Evolutionary conservation across 2,329 filamentous ascomycete genomes (phyloP).

Genomic region (Verticillium alfalfae): DNA sequence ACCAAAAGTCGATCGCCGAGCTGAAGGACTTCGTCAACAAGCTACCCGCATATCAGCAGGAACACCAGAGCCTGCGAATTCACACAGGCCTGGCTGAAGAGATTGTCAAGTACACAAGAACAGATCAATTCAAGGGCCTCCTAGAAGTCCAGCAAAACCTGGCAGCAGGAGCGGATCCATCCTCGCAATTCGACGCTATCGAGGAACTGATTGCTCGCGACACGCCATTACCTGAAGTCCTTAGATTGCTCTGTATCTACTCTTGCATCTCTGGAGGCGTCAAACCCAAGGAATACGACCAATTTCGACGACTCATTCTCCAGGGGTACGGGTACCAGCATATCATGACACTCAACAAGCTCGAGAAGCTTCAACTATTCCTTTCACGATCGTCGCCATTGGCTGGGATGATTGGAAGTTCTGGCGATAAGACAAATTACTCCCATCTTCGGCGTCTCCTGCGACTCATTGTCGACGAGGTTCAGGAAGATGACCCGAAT

Average conservation of each 20-base stretch:
- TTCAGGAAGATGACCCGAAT: slow-evolving; percentile 89
- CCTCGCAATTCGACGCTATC: slow-evolving; percentile 82
- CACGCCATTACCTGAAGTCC: slow-evolving; percentile 71
- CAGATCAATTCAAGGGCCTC: slow-evolving; percentile 80
- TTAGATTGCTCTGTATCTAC: slow-evolving; percentile 85
- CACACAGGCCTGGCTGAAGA: slow-evolving; percentile 92
- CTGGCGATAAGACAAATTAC: slow-evolving; percentile 79
- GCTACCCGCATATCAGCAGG: slow-evolving; percentile 84
- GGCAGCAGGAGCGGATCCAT: slow-evolving; percentile 82
- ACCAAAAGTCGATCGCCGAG: slow-evolving; percentile 78
- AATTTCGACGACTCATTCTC: slow-evolving; percentile 79
- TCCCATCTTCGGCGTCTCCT: slow-evolving; percentile 80
- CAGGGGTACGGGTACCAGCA: slow-evolving; percentile 96
- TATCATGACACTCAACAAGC: slow-evolving; percentile 76
- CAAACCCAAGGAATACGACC: slow-evolving; percentile 81
- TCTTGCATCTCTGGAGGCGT: slow-evolving; percentile 86
- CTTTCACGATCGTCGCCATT: slow-evolving; percentile 70
- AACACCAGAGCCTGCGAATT: slow-evolving; percentile 86
- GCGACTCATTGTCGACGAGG: slow-evolving; percentile 88
- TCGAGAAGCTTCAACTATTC: slow-evolving; percentile 87
- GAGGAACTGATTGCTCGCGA: slow-evolving; percentile 92
- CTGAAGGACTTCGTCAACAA: slow-evolving; percentile 94
- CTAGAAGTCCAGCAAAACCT: slow-evolving; percentile 95
- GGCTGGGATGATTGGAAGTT: slow-evolving; percentile 75
- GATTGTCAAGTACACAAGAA: slow-evolving; percentile 86